phyloP scores from a whole-genome alignment of 2,329 filamentous ascomycete genomes.

The Pyrenochaeta sp. region DNA sequence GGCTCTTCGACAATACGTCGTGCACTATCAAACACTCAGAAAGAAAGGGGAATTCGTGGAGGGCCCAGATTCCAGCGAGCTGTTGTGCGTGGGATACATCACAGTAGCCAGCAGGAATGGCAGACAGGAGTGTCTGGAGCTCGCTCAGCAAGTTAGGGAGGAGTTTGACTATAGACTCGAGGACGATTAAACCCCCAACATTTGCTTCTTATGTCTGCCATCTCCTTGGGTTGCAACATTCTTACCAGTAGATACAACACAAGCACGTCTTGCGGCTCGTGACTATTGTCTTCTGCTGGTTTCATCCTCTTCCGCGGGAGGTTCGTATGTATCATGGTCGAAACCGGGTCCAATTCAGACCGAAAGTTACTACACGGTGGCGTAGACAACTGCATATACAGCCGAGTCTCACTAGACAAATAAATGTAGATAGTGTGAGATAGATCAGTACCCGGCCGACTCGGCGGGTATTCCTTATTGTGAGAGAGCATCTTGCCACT shows the following conservation, averaged over 20 bases:
- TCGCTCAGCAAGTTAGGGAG: background rate
- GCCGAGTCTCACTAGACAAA: background rate
- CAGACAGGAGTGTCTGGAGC: slow-evolving; percentile 1
- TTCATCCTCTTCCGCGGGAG: background rate
- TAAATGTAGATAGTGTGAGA: background rate
- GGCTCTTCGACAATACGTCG: background rate
- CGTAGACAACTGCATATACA: background rate
- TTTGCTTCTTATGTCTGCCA: background rate
- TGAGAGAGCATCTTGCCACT: background rate
- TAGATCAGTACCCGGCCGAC: background rate
- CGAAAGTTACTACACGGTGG: no score
- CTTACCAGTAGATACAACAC: background rate
- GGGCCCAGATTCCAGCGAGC: slow-evolving; percentile 1
- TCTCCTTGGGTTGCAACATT: background rate
- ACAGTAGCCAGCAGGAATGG: background rate
- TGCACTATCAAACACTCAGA: background rate
- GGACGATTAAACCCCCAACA: background rate
- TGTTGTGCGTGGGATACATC: background rate
- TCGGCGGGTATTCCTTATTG: background rate
- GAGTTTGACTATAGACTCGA: background rate
- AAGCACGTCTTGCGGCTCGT: background rate
- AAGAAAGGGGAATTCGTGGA: background rate
- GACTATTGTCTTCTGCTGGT: background rate
- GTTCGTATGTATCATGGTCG: background rate
- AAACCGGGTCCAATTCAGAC: background rate